Base-by-base conservation (phyloP, 1,284 basidiomycete genomes). In the Fomitopsis pinicola region DNA sequence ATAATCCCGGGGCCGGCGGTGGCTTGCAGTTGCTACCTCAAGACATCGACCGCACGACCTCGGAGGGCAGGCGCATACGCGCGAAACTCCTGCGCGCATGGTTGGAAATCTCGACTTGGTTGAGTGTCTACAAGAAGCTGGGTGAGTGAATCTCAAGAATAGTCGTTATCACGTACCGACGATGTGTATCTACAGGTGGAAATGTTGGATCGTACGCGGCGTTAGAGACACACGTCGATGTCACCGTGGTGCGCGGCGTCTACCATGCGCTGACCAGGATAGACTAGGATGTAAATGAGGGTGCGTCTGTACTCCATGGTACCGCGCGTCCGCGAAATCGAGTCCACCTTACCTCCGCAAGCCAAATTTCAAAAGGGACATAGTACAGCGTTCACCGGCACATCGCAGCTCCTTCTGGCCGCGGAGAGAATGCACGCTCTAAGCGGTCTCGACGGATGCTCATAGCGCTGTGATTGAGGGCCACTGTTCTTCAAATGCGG, bases 31-130 rank as follows among this genome's bases (percentile, higher is more conserved):
- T 91, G n/a, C 76, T 77, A 4, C 83, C 88, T 22, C 88, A 89
- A 0, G 57, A 72, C 6, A 84, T 84, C 6, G 83, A 88, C 60
- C 68, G 77, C 9, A 70, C 60, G 12, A 78, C 76, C 1, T 66
- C 75, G 2, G 72, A 77, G 42, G 87, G 85, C 9, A 78, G 76
- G 53, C 75, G 77, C 57, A 83, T 79, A 61, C 81, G 86, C 14
- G 78, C 79, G 19, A 87, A 80, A 65, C 78, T 93, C 2, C 79
- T 93, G 50, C 81, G 89, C 33, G 86, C 86, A 28, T 93, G 91
- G 91, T 79, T 91, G 12, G 90, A 94, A 68, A 72, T 88, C 3
- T 76, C 83, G 52, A 82, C 89, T 2, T 91, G 87, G 83, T 63
- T 87, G 30, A 73, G 78, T 1, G 82, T 90, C 63, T 91, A 80